Conservation (phyloP, 2,329 filamentous ascomycete species). For the Pseudogymnoascus sp. region DNA sequence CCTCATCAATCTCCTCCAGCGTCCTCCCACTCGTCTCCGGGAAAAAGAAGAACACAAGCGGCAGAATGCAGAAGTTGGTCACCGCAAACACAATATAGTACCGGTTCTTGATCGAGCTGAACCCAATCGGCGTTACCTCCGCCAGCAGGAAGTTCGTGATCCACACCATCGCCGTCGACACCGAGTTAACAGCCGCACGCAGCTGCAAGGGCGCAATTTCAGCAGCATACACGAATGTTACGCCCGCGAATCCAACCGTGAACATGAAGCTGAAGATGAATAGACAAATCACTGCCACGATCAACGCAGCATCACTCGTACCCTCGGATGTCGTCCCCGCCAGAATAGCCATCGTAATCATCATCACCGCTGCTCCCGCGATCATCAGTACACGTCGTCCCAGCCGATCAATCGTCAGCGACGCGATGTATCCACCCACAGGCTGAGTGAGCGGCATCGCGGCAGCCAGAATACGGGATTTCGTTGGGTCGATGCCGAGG, state of each 20-base stretch:
- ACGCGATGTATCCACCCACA: constrained; percentile 18
- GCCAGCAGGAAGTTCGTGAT: constrained; percentile 9
- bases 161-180: constrained; percentile 29
- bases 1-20: constrained; percentile 50
- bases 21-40: constrained; percentile 55
- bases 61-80: constrained; percentile 24
- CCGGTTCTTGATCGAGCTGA: constrained; percentile 25
- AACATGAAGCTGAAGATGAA: constrained; percentile 21
- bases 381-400: constrained; percentile 62
- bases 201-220: constrained; percentile 13
- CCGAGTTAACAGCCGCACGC: constrained; percentile 37
- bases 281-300: constrained; percentile 18
- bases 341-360: constrained; percentile 54
- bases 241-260: constrained; percentile 20
- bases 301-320: constrained; percentile 9
- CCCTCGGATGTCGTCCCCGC: constrained; percentile 23
- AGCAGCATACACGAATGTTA: constrained; percentile 14
- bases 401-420: constrained; percentile 59
- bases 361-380: constrained; percentile 54
- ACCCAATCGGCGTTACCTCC: constrained; percentile 24
- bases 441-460: constrained; percentile 26
- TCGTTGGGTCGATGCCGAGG: constrained; percentile 36
- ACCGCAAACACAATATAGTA: constrained; percentile 28
- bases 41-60: constrained; percentile 53
- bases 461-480: constrained; percentile 45